Evolutionary conservation across 176 grass and related monocot species (phyloP), one percentile per base, ranked within the genome.

Genomic region (Eleusine coracana): DNA sequence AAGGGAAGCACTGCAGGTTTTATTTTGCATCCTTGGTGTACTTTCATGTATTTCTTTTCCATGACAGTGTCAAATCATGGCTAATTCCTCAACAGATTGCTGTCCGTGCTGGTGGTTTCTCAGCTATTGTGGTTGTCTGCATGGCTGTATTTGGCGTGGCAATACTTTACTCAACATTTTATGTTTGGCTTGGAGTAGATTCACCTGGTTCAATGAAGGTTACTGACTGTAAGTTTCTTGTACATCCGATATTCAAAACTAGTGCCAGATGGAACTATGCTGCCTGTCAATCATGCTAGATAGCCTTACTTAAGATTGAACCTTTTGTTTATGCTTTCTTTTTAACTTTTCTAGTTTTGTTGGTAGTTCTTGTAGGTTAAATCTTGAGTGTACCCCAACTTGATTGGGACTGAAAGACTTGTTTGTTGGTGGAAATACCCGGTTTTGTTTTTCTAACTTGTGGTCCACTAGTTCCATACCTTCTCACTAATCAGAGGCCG

Each of bases 141-240:
- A 96, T 99, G 96, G 96, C 96, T 95, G 96, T 99, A 80, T 93
- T 99, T 90, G 96, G 96, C 68, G 96, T 99, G 41, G 92, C 96
- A 15, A 82, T 99, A 74, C 82, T 99, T n/a, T 99, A 99, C 85
- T 77, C 96, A 74, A 85, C 83, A 87, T 99, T 99, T 85, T 99
- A 99, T 90, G 86, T 91, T 68, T 96, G 87, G 87, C 89, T 99
- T 73, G 96, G 62, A 78, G 91, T 99, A 55, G 96, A 96, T 91
- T 88, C 91, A 60, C 91, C 91, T 83, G 96, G 93, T 79, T 95
- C 91, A 64, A 96, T 99, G 96, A 99, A 93, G 82, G 93, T 96
- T 84, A 96, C 96, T 21, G 96, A 99, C 31, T 71, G 96, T 99
- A 93, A 99, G 90, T 93, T 63, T 78, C 66, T 76, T 73, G 58